Conservation (phyloP, 2,329 filamentous ascomycete genomes). For the Claviceps citrina region DNA sequence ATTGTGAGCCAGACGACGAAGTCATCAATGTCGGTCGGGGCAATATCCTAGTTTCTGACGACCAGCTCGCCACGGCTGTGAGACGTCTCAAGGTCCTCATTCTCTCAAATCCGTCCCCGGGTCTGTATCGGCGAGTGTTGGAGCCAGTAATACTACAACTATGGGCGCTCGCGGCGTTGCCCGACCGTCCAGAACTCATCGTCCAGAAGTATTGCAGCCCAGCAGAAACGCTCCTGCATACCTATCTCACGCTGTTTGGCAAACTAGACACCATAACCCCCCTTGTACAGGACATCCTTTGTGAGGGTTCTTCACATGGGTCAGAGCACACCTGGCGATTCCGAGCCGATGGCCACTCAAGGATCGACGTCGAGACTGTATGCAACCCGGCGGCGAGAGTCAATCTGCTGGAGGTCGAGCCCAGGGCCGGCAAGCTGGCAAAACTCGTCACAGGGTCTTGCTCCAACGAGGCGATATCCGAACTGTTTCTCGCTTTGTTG, state of each 20-base stretch:
- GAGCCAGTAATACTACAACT: slow-evolving; percentile 43
- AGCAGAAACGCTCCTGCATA: slow-evolving; percentile 36
- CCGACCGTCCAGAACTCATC: slow-evolving; percentile 16
- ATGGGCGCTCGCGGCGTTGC: slow-evolving; percentile 46
- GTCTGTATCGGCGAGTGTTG: slow-evolving; percentile 46
- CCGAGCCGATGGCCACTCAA: slow-evolving; percentile 26
- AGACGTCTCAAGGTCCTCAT: slow-evolving; percentile 40
- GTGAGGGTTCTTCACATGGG: slow-evolving; percentile 28
- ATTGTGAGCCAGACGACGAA: slow-evolving; percentile 17
- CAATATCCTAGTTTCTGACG: slow-evolving; percentile 29
- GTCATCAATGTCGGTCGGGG: slow-evolving; percentile 31
- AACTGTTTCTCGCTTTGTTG: slow-evolving; percentile 36
- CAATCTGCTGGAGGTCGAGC: slow-evolving; percentile 30
- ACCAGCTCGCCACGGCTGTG: slow-evolving; percentile 35
- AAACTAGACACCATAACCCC: slow-evolving; percentile 31
- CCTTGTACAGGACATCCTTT: slow-evolving; percentile 40
- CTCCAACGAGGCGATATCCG: slow-evolving; percentile 40
- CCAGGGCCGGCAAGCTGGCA: slow-evolving; percentile 32
- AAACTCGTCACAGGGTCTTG: slow-evolving; percentile 33
- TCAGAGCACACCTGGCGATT: slow-evolving; percentile 36
- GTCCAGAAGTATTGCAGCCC: slow-evolving; percentile 28
- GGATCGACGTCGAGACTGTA: slow-evolving; percentile 34
- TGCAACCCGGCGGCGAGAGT: slow-evolving; percentile 12
- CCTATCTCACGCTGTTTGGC: slow-evolving; percentile 42
- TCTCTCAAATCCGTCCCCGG: slow-evolving; percentile 50